A percentile compares a stretch with the other conserved stretches of the same genome.
Evolutionary conservation across 2,329 filamentous ascomycete genomes (phyloP).

Genomic region (Neophaeococcomyces aloes): DNA sequence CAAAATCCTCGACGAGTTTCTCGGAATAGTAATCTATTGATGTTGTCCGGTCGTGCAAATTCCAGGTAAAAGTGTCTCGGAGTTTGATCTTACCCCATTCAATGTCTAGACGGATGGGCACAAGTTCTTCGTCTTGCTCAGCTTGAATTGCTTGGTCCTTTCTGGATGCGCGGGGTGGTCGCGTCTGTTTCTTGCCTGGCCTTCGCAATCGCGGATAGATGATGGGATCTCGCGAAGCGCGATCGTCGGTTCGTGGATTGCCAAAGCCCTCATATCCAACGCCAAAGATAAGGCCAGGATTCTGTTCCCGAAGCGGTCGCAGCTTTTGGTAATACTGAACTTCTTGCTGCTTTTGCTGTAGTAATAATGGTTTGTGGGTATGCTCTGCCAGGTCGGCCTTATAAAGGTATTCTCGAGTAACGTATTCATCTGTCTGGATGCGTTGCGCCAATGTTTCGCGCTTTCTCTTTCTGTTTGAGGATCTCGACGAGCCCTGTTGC

Average conservation of each 20-base stretch:
- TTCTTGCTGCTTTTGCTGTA: conserved; percentile 55
- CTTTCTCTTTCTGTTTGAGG: conserved; percentile 34
- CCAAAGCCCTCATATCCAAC: conserved; percentile 78
- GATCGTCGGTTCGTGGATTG: conserved; percentile 68
- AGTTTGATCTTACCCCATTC: conserved; percentile 93
- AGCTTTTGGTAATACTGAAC: conserved; percentile 59
- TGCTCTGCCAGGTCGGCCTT: conserved; percentile 43
- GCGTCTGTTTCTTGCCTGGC: conserved; percentile 65
- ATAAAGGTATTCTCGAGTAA: conserved; percentile 53
- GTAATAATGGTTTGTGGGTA: conserved; percentile 46
- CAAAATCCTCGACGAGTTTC: conserved; percentile 77
- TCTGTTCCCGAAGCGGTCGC: conserved; percentile 47
- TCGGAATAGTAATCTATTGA: conserved; percentile 72
- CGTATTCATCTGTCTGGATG: conserved; percentile 52
- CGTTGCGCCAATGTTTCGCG: conserved; percentile 36
- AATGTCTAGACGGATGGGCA: conserved; percentile 83
- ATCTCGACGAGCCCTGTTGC: conserved; percentile 22
- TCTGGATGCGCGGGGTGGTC: conserved; percentile 60
- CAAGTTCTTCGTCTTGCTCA: conserved; percentile 81
- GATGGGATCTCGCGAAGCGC: conserved; percentile 52
- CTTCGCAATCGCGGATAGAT: conserved; percentile 71
- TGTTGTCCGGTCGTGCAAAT: conserved; percentile 80
- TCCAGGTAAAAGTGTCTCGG: conserved; percentile 97
- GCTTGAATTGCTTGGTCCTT: conserved; percentile 77
- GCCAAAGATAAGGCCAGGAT: conserved; percentile 52